phyloP scores from a whole-genome alignment of 768 basidiomycete species.

The Mycena leptocephala region DNA sequence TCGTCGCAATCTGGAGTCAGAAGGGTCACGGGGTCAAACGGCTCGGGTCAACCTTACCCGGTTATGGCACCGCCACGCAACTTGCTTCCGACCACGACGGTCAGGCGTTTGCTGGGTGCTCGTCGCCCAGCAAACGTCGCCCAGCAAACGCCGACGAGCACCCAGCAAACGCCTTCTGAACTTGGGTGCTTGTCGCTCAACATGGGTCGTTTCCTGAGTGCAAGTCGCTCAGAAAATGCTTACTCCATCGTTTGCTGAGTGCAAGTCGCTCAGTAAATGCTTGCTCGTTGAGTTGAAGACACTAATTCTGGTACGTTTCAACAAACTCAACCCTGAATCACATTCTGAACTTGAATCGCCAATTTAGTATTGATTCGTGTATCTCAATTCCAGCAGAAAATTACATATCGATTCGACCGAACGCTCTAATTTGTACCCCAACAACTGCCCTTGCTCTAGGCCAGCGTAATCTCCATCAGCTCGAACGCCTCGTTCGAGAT shows the following conservation, averaged over 20 bases:
- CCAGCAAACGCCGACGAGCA: neutral
- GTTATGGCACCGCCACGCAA: too few species aligned
- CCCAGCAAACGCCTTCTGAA: too few species aligned
- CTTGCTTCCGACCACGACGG: neutral
- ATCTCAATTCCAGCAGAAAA: neutral
- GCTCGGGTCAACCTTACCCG: neutral
- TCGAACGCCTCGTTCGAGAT: neutral
- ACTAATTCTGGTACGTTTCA: neutral
- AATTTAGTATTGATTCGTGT: neutral
- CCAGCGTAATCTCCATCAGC: neutral
- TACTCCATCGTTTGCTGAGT: neutral
- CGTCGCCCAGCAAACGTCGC: neutral
- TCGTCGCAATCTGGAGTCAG: too few species aligned
- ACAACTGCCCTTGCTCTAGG: neutral
- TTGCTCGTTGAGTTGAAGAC: neutral
- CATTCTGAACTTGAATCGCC: neutral
- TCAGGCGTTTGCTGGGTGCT: slow-evolving; percentile 11
- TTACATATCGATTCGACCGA: neutral
- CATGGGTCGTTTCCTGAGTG: neutral
- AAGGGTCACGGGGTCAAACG: neutral
- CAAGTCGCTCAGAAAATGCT: neutral
- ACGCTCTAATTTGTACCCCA: neutral
- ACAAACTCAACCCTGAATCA: neutral
- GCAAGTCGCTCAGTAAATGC: slow-evolving; percentile 5
- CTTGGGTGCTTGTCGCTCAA: too few species aligned